phyloP scores from a whole-genome alignment of 192 early-diverging fungal species.

The Podila verticillata region DNA sequence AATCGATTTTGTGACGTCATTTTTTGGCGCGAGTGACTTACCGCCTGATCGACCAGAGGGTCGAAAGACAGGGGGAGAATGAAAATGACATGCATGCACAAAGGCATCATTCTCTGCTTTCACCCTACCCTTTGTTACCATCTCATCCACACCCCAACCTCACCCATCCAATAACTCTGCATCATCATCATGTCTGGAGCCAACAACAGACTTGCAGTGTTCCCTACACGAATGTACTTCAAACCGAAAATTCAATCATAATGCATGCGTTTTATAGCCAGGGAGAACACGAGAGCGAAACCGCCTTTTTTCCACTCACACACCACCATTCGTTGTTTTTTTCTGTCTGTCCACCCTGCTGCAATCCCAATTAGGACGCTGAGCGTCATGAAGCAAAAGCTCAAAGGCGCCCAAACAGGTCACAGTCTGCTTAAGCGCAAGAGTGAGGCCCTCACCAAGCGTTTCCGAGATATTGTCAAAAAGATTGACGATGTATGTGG shows the following conservation, averaged over 20 bases:
- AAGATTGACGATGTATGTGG: conserved; percentile 94
- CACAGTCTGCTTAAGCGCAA: conserved; percentile 98
- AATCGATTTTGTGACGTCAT: too few relatives aligned
- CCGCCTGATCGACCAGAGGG: too few relatives aligned
- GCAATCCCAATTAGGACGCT: conserved; percentile 76
- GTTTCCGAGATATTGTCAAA: conserved; percentile 93
- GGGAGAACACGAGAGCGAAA: not conserved
- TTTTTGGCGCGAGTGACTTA: too few relatives aligned
- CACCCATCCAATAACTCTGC: conserved; percentile 2
- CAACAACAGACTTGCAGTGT: conserved; percentile 82
- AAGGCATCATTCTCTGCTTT: too few relatives aligned
- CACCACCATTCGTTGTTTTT: conserved; percentile 5
- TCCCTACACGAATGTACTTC: conserved; percentile 93
- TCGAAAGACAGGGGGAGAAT: too few relatives aligned
- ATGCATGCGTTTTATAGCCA: conserved; percentile 1
- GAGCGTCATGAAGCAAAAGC: conserved; percentile 92
- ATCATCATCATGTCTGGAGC: conserved; percentile 69
- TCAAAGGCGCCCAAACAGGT: conserved; percentile 98
- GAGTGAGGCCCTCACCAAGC: conserved; percentile 93
- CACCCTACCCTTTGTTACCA: too few relatives aligned
- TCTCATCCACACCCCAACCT: not conserved
- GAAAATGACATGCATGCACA: too few relatives aligned
- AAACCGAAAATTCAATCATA: not conserved
- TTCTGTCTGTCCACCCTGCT: not conserved
- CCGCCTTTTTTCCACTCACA: not conserved